Evolutionary conservation across 208 protist species (phyloP), one percentile per base, ranked within the genome.

Genomic region (Porcisia hertigi): DNA sequence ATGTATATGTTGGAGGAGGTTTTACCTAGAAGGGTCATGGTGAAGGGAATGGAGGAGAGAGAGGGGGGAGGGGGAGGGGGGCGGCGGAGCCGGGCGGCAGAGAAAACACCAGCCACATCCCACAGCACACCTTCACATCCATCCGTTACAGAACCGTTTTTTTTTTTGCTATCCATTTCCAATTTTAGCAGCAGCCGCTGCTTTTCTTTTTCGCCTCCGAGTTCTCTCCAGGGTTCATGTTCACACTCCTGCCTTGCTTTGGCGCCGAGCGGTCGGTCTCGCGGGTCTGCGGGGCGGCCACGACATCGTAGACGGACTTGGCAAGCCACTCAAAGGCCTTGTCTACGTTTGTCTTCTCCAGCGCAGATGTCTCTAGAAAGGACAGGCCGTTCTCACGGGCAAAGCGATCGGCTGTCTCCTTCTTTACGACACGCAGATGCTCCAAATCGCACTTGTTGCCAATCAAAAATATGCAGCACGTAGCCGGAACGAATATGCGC

Each of bases 291-390:
- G 89, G 89, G 2, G 88, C 88, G 12, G 94, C 90, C 14, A 94
- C 90, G 45, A 95, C 87, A 66, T 95, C 94, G 82, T 96, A 97
- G 52, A 98, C 91, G 1, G 92, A 96, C 82, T 94, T 99, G 39
- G 99, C 93, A 62, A 99, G 98, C 82, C 98, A 99, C 86, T 99
- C 92, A 87, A 99, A 99, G 16, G 99, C 98, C 70, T 98, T 90
- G 73, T 99, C 98, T 65, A 99, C 99, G 86, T 99, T 99, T 52
- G 96, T 99, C 65, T 96, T 92, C 82, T 99, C 98, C 52, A 99
- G 86, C 7, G 99, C 98, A 57, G 98, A 99, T 8, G 99, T 99
- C 83, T 99, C 99, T 57, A 99, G 98, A 84, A 99, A 99, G 30
- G 90, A 96, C 0, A 99, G 86, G 63, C 92, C 92, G 73, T 99